Evolutionary conservation across 805 yeast genomes (phyloP).

Genomic region (Saturnispora hagleri): DNA sequence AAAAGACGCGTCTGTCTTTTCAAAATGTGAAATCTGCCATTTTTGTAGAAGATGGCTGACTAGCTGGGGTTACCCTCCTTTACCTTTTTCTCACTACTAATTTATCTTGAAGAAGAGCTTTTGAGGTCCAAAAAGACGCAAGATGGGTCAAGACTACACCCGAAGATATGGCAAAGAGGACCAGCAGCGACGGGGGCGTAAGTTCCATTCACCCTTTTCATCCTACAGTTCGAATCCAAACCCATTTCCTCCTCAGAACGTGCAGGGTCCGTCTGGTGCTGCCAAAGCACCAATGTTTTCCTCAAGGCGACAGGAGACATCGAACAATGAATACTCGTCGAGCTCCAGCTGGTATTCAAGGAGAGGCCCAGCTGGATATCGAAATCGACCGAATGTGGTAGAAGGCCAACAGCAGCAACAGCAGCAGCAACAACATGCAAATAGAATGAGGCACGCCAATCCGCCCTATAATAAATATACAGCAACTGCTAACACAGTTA

Average conservation of each 20-base stretch:
- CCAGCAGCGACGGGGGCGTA: slow-evolving; percentile 17
- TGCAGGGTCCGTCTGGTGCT: neutral
- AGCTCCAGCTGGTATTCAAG: neutral
- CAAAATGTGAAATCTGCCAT: neutral
- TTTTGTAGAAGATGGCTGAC: slow-evolving; percentile 1
- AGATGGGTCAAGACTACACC: slow-evolving; percentile 4
- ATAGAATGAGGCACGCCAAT: neutral
- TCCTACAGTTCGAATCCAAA: slow-evolving; percentile 16
- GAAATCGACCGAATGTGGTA: neutral
- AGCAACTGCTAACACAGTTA: neutral
- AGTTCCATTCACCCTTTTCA: slow-evolving; percentile 14
- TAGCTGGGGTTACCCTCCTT: neutral
- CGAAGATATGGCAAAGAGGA: slow-evolving; percentile 22
- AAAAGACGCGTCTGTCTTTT: neutral
- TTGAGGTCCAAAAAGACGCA: neutral
- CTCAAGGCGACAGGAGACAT: slow-evolving; percentile 7
- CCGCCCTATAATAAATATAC: neutral
- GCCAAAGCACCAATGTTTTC: slow-evolving; percentile 6
- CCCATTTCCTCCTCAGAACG: slow-evolving; percentile 26
- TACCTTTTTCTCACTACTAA: neutral
- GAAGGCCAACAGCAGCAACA: neutral
- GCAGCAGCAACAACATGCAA: neutral
- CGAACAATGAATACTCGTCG: neutral
- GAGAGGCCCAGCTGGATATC: neutral
- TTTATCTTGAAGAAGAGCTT: neutral